A percentile compares a stretch with the other conserved stretches of the same genome.
Evolutionary conservation across 2,329 filamentous ascomycete species (phyloP).

Genomic region (Colletotrichum eleusines): DNA sequence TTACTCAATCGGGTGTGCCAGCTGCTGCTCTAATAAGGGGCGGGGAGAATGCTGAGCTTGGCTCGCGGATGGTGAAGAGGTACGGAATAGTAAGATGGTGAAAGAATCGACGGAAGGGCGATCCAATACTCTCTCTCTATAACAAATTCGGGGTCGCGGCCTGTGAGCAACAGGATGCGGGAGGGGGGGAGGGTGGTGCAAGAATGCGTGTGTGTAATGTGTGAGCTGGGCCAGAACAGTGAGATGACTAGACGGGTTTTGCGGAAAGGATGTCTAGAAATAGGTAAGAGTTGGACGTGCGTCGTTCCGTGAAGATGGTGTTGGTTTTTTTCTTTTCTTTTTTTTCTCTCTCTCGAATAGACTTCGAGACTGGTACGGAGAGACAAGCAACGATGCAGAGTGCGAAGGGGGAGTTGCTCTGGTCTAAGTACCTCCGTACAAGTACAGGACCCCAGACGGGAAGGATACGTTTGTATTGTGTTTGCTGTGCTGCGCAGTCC

Average conservation of each 20-base stretch:
- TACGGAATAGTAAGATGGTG: neutral
- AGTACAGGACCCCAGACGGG: neutral
- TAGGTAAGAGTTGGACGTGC: conserved; percentile 34
- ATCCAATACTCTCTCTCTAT: conserved; percentile 1
- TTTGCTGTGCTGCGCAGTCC: conserved; percentile 6
- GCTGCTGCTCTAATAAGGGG: conserved; percentile 2
- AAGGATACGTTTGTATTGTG: neutral
- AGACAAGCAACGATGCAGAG: conserved; percentile 10
- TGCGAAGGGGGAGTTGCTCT: conserved; percentile 25
- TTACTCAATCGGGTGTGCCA: conserved; percentile 28
- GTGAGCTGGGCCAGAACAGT: conserved; percentile 4
- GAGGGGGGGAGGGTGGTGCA: neutral
- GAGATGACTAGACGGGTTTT: conserved; percentile 19
- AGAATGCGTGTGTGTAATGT: neutral
- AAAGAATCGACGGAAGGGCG: conserved; percentile 3
- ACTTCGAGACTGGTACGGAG: conserved; percentile 1
- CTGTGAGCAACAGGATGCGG: conserved; percentile 19
- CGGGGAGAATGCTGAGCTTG: conserved; percentile 20
- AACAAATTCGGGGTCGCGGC: neutral
- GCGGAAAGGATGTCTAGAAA: conserved; percentile 26
- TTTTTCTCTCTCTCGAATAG: neutral
- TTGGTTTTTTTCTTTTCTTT: neutral
- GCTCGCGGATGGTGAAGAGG: conserved; percentile 8
- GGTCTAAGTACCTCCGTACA: conserved; percentile 21
- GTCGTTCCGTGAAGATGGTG: conserved; percentile 12